Base-by-base conservation (phyloP, 345 rosid species). In the Acer saccharum region DNA sequence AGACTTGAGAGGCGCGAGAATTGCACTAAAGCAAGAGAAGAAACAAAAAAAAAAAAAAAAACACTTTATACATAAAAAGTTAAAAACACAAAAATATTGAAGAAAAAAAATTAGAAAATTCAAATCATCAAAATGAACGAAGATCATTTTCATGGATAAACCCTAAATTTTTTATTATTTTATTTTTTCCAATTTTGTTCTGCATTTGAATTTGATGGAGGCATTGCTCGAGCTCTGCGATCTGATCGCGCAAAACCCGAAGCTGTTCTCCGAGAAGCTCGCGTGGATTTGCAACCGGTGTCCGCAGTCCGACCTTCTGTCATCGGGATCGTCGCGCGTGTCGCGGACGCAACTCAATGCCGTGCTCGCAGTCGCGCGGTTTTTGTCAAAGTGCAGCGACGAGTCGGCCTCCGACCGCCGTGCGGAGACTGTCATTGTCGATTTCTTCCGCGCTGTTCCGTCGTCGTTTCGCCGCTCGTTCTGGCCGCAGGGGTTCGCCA, bases 251-350 rank as follows among this genome's bases (percentile, higher is more conserved):
- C 84, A 84, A 29, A 89, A 89, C 46, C 98, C 98, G 74, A 82
- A 80, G 72, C 98, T 90, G 71, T 97, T 94, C 85, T 81, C 90
- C 14, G 96, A 97, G 25, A 94, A 94, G 62, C 78, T 97, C 60
- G 84, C 89, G 61, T 94, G 98, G 98, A 87, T 97, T 77, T 97
- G 98, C 87, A 90, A 87, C 70, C 90, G 97, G 6, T 94, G 98
- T 74, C 98, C 99, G 25, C 98, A 87, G 75, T 88, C 93, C 55
- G 98, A 89, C 68, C 72, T 83, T 75, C 78, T 91, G 20, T 84
- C 72, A 58, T 78, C 83, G 64, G 97, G 88, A 82, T 94, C 97
- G 13, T 88, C 95, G 57, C 86, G 93, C 89, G 94, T 92, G 63
- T 81, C 98, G 46, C 92, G 91, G 29, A 85, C 94, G 13, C 98